phyloP scores from a whole-genome alignment of 1,284 basidiomycete species.

The Cryptococcus amylolentus region DNA sequence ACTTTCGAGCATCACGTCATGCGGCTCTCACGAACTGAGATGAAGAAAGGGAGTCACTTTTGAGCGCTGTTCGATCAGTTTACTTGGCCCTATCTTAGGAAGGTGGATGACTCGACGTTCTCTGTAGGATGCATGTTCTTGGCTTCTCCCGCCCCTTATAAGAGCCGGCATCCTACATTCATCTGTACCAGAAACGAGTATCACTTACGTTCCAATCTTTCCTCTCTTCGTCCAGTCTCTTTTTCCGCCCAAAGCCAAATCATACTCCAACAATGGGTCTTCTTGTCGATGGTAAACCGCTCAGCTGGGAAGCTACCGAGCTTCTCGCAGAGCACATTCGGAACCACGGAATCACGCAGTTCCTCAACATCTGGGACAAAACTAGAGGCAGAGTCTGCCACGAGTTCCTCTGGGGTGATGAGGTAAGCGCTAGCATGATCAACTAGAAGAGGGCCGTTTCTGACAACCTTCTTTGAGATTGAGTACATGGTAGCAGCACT shows the following conservation, averaged over 20 bases:
- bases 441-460: not conserved
- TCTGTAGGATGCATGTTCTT: no score
- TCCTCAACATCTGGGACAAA: constrained; percentile 86
- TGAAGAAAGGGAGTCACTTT: no score
- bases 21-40: no score
- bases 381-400: constrained; percentile 90
- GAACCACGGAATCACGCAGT: constrained; percentile 90
- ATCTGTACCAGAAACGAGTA: no score
- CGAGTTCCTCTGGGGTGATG: constrained; percentile 96
- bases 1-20: no score
- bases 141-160: no score
- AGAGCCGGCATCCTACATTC: no score
- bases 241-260: not conserved
- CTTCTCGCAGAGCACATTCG: constrained; percentile 86
- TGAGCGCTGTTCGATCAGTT: no score
- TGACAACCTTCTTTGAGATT: constrained; percentile 57
- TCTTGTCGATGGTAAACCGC: constrained; percentile 87
- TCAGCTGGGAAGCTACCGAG: constrained; percentile 87
- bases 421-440: constrained; percentile 57
- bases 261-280: constrained; percentile 69
- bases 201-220: no score
- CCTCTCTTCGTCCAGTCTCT: no score
- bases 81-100: no score
- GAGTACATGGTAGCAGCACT: constrained; percentile 95
- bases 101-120: no score